Conservation (phyloP, 805 yeast species). For the Metschnikowia hibisci region DNA sequence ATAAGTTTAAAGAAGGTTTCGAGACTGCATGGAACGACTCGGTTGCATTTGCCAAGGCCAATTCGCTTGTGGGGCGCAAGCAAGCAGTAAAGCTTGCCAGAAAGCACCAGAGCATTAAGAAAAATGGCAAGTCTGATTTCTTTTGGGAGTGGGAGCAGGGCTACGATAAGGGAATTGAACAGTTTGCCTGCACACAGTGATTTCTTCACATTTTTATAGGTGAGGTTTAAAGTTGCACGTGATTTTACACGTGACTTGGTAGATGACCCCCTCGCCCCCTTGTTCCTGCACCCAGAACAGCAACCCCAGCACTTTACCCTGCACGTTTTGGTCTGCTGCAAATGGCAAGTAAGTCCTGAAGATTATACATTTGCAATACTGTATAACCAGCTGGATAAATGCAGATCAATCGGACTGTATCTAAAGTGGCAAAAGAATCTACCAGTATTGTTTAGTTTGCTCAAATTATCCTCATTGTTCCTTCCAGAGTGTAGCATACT, state of each 20-base stretch:
- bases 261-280: not conserved
- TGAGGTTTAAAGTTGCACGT: not conserved
- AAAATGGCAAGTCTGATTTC: constrained; percentile 52
- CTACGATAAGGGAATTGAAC: constrained; percentile 56
- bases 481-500: no score
- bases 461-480: no score
- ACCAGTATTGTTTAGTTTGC: no score
- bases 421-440: no score
- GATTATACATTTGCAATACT: no score
- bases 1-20: constrained; percentile 79
- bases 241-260: not conserved
- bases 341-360: not conserved
- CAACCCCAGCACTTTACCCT: constrained; percentile 1
- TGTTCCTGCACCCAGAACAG: not conserved
- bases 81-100: constrained; percentile 54
- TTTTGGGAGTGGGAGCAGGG: constrained; percentile 94
- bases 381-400: no score
- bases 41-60: constrained; percentile 60
- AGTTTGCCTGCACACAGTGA: constrained; percentile 23
- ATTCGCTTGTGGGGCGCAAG: constrained; percentile 69
- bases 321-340: constrained; percentile 1
- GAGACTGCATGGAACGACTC: constrained; percentile 72
- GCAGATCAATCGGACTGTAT: no score
- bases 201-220: no score
- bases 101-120: constrained; percentile 52